Evolutionary conservation across 1,139 yeast genomes (phyloP), one percentile per base, ranked within the genome.

Genomic region (Lodderomyces theae): DNA sequence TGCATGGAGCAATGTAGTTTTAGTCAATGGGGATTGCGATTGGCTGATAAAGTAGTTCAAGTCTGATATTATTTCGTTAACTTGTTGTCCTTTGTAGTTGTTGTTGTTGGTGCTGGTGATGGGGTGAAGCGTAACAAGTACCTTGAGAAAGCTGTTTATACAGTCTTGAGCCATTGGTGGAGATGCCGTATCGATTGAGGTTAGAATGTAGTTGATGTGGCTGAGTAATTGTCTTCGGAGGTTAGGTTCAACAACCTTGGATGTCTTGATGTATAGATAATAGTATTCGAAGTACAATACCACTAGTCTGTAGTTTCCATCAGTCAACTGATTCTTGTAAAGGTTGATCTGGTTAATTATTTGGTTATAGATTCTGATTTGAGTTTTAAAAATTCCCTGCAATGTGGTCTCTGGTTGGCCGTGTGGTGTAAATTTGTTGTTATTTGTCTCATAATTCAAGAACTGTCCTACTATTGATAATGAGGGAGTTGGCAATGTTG

Each of bases 211-310:
- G 17, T 16, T 11, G 12, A 42, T 29, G 12, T 38, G 28, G 13
- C 38, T 42, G 23, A 44, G 24, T 6, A 42, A 28, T 15, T 42
- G 30, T 16, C 15, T 15, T 29, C 43, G 29, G 3, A 29, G 23
- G 18, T 38, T 15, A 15, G n/a, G 16, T 7, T 28, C 31, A 8
- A 15, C 18, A 15, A 28, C 31, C 15, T 29, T 26, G 8, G 7
- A 16, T 4, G 30, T 16, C 32, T 34, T 31, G 9, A 39, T 26
- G 15, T 35, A 4, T 29, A 44, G 28, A 28, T 34, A 23, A 28
- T 39, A 25, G 30, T 40, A 39, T 28, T 42, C 47, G 10, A 37
- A 34, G n/a, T 24, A 34, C 18, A 32, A 21, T 21, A 34, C 30
- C 4, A 22, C 23, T 11, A 34, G n/a, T 13, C 24, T 16, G 15